Conservation (phyloP, 139 green algal genomes). For the Tetratostichococcus sp. region DNA sequence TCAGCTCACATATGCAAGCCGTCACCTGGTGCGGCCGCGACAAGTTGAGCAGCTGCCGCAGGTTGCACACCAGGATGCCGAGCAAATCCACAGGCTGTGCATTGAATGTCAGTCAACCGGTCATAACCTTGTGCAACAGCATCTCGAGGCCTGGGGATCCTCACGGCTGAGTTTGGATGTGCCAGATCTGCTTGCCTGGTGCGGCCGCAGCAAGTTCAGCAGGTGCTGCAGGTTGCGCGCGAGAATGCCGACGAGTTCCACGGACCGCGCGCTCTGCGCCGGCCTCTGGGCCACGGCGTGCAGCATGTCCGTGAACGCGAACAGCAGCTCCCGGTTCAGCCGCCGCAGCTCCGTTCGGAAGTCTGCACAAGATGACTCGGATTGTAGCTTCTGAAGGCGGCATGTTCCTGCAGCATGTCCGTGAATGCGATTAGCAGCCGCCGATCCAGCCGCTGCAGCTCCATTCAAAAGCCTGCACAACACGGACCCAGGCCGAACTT, state of each 20-base stretch:
- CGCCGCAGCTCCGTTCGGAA: conserved; percentile 41
- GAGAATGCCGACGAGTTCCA: conserved; percentile 48
- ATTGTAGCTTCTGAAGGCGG: no score
- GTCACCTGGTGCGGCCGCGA: no score
- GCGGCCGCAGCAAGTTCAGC: conserved; percentile 51
- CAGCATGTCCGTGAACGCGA: conserved; percentile 49
- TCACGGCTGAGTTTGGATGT: not conserved
- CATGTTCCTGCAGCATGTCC: conserved; percentile 47
- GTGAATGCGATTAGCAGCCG: conserved; percentile 49
- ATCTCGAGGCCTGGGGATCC: not conserved
- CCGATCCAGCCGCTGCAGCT: conserved; percentile 53
- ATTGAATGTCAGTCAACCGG: no score
- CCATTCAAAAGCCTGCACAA: conserved; percentile 30
- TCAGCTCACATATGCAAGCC: no score
- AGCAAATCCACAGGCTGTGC: no score
- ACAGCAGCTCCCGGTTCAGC: conserved; percentile 57
- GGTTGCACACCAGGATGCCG: no score
- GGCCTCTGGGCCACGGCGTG: conserved; percentile 44
- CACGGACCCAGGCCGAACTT: no score
- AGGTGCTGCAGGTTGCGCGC: conserved; percentile 65
- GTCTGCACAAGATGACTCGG: conserved; percentile 21
- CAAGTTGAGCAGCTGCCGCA: no score
- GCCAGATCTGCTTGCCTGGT: conserved; percentile 32
- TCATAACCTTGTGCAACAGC: not conserved
- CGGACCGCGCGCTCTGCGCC: conserved; percentile 25